Base-by-base conservation (phyloP, 371 early-diverging fungal genomes). In the Mortierella sp. region DNA sequence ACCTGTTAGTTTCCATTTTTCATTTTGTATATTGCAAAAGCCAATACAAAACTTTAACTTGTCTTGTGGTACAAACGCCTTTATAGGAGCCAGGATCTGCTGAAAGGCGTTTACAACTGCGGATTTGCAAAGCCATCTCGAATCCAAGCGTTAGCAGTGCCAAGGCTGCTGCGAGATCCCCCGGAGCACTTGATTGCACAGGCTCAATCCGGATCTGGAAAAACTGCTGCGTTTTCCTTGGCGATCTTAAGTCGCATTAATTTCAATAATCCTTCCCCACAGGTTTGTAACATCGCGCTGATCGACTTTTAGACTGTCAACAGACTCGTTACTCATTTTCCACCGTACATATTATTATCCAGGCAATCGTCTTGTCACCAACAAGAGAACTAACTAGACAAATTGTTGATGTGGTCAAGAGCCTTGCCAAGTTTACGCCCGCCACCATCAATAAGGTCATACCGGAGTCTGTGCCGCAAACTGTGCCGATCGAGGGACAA, bases 351-450 rank as follows among this genome's bases (percentile, higher is more conserved):
- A 1, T 37, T 10, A 37, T 26, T 18, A 12, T 4, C 30, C 20
- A 81, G 83, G 98, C 97, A 0, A 85, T 99, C 26, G 95, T 98
- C 75, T 76, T 99, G 54, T 96, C 98, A 3, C 99, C 99, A 18
- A 92, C 99, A 43, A 92, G 99, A 73, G 99, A 99, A 86, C 87
- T 99, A 57, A 97, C 96, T 8, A 89, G 93, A 22, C 99, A 99
- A 86, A 98, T 98, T 77, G 88, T 94, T 87, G 93, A 93, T 61
- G 98, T 97, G 10, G 91, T 97, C n/a, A 77, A 86, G 70, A 87
- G 90, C 61, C 94, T 99, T 93, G 95, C 95, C 49, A 90, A 93
- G 77, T 97, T 86, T 83, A 94, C 97, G 4, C 73, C 86, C 4
- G 93, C 89, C 6, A 90, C 88, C 5, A 89, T 90, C 9, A 84